phyloP scores from a whole-genome alignment of 768 basidiomycete genomes.

The Lentinula guzmanii region DNA sequence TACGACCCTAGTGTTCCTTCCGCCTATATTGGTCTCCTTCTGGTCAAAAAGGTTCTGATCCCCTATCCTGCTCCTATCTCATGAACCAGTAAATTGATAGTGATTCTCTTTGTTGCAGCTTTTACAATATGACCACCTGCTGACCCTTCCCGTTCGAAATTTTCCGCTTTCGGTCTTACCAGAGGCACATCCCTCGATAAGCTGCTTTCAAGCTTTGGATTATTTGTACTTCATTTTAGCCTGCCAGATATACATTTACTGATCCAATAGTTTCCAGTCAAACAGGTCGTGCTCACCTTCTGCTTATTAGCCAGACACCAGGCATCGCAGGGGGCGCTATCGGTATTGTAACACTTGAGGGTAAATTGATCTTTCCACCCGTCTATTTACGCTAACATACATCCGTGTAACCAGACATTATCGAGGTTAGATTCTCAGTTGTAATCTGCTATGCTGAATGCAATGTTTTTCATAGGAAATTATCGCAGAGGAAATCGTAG shows the following conservation, averaged over 20 bases:
- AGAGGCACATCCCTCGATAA: conserved; percentile 83
- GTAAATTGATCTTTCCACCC: background rate
- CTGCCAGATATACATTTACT: background rate
- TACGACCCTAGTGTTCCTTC: conserved; percentile 64
- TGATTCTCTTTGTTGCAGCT: conserved; percentile 40
- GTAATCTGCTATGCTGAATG: background rate
- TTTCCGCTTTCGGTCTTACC: conserved; percentile 82
- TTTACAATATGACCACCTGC: conserved; percentile 85
- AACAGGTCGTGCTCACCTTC: conserved; percentile 89
- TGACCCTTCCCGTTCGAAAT: conserved; percentile 62
- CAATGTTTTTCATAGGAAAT: conserved; percentile 59
- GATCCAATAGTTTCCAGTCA: conserved; percentile 44
- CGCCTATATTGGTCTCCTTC: conserved; percentile 74
- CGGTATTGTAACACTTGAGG: conserved; percentile 85
- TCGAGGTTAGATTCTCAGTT: conserved; percentile 41
- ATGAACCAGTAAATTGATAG: background rate
- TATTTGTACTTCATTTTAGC: conserved; percentile 60
- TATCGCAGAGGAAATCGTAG: conserved; percentile 94
- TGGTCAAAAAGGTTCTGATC: conserved; percentile 71
- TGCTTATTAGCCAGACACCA: conserved; percentile 80
- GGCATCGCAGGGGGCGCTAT: conserved; percentile 79
- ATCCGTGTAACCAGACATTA: conserved; percentile 43
- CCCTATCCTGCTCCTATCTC: background rate
- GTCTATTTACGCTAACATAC: background rate
- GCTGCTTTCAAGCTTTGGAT: conserved; percentile 91